Evolutionary conservation across 2,329 filamentous ascomycete genomes (phyloP).

Genomic region (Mycosphaerella arachidis): DNA sequence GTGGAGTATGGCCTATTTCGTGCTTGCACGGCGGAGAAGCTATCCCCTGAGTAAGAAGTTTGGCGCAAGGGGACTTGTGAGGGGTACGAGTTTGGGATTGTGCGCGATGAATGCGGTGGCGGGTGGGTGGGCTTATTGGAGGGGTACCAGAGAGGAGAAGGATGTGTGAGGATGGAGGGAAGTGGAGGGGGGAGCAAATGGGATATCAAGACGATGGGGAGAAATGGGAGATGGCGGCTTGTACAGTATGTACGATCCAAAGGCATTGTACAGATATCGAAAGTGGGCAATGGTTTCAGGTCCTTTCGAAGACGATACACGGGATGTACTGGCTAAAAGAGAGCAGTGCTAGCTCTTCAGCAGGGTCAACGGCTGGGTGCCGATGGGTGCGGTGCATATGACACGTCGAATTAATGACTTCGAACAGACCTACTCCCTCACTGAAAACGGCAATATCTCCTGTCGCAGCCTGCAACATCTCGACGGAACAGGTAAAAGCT

Average conservation of each 20-base stretch:
- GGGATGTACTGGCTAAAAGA: not conserved
- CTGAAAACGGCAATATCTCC: no score
- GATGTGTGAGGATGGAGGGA: not conserved
- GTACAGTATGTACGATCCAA: not conserved
- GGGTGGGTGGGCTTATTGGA: conserved; percentile 48
- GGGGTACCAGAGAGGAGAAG: conserved; percentile 15
- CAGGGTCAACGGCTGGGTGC: not conserved
- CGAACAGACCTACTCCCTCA: not conserved
- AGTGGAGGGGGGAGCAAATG: not conserved
- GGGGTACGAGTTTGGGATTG: conserved; percentile 49
- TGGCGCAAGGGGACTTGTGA: conserved; percentile 47
- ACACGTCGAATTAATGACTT: not conserved
- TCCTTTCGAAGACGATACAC: not conserved
- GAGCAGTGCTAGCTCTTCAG: not conserved
- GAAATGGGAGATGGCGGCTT: not conserved
- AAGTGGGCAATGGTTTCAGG: not conserved
- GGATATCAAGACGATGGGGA: not conserved
- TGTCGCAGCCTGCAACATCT: no score
- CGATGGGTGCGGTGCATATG: not conserved
- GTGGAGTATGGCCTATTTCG: conserved; percentile 61
- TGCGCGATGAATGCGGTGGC: conserved; percentile 49
- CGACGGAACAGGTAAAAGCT: no score
- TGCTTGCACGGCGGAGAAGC: conserved; percentile 57
- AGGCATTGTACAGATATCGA: not conserved
- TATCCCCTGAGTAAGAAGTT: conserved; percentile 46